phyloP scores from a whole-genome alignment of 1,139 yeast genomes.

The Kurtzmaniella quercitrusa region DNA sequence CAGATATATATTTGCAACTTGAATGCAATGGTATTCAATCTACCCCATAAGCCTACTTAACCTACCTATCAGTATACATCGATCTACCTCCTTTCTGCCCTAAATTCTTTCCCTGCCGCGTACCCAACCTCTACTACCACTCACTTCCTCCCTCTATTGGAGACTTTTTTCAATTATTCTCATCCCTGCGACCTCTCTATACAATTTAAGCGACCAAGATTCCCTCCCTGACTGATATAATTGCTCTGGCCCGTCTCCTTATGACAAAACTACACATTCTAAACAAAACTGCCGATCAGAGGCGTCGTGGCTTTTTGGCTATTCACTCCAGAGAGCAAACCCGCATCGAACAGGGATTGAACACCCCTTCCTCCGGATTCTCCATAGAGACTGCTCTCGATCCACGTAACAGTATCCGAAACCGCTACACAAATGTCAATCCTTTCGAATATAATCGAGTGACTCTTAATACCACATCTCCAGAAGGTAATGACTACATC shows the following conservation, averaged over 20 bases:
- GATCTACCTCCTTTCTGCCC: too few relatives aligned
- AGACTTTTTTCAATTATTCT: too few relatives aligned
- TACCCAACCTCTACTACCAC: too few relatives aligned
- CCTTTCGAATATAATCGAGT: constrained; percentile 41
- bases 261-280: not conserved
- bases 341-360: constrained; percentile 1
- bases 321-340: constrained; percentile 2
- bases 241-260: not conserved
- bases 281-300: not conserved
- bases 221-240: too few relatives aligned
- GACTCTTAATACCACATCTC: constrained; percentile 17
- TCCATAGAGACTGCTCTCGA: constrained; percentile 13
- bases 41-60: too few relatives aligned
- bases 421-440: constrained; percentile 39
- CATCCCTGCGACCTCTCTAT: too few relatives aligned
- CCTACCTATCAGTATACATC: too few relatives aligned
- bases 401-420: constrained; percentile 20
- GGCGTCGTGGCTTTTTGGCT: constrained; percentile 1
- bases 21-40: too few relatives aligned
- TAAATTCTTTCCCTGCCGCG: too few relatives aligned
- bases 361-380: not conserved
- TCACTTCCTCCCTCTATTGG: too few relatives aligned
- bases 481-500: constrained; percentile 29
- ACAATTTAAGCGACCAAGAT: too few relatives aligned
- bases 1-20: too few relatives aligned